Evolutionary conservation across 768 basidiomycete genomes (phyloP), one percentile per base, ranked within the genome.

Genomic region (Guyanaporus albipodus): DNA sequence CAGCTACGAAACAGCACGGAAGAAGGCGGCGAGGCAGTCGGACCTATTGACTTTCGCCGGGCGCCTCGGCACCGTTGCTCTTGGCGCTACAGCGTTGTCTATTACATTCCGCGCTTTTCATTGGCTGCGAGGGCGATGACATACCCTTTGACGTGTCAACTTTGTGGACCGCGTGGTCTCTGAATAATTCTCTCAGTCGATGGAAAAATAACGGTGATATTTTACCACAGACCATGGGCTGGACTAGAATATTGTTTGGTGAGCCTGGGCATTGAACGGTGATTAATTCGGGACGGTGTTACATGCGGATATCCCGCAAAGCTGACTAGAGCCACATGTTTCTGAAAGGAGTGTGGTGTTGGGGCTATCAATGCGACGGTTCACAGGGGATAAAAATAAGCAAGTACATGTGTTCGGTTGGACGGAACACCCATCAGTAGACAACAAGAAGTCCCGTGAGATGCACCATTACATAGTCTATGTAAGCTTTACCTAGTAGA

Each of bases 1-100:
- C 58, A 85, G 84, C 64, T 99, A 99, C 63, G 82, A 83, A 46
- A 82, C 81, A 40, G 94, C 85, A 18, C 78, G 79, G 63, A 75
- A 72, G 61, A 83, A 82, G 66, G 85, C 85, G 46, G 73, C 67
- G 50, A 70, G 74, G 62, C 95, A 99, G 70, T 71, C 76, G n/a
- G 66, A 62, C 24, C 73, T 89, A 43, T 70, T 97, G 51, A 64
- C 70, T 42, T 61, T 66, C 40, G 60, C 74, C 12, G 77, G 74
- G 19, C 76, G 77, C 73, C 60, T 72, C 55, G 77, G 76, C 44
- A 67, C 74, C 49, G 65, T 64, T 37, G 55, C 70, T 44, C 52
- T 77, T 54, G 73, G 74, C 35, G 68, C 67, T 56, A 67, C 65
- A 48, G 75, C 70, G 40, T 56, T 76, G 54, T 76, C 73, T 51